Evolutionary conservation across 163 green algal genomes (phyloP), one percentile per base, ranked within the genome.

Genomic region (Chlorella variabilis): DNA sequence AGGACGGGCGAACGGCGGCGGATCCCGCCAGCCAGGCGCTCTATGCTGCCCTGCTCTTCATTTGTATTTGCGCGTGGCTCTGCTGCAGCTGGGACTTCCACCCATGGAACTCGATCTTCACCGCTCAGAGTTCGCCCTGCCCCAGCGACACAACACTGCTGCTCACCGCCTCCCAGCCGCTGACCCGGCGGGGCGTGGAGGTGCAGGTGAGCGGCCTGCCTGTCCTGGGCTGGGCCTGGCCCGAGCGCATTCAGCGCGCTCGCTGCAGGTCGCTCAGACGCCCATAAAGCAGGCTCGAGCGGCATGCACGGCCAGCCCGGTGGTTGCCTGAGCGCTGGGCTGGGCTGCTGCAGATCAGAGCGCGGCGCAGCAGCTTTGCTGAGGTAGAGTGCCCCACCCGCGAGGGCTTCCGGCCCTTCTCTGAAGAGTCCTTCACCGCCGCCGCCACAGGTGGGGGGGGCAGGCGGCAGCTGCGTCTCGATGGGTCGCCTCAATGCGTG

Each of bases 41-140:
- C n/a, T n/a, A n/a, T n/a, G n/a, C n/a, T n/a, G n/a, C n/a, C n/a
- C n/a, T n/a, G n/a, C n/a, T n/a, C n/a, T n/a, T n/a, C n/a, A n/a
- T n/a, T n/a, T n/a, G n/a, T n/a, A n/a, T n/a, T n/a, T n/a, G n/a
- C n/a, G n/a, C n/a, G n/a, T n/a, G n/a, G n/a, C n/a, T n/a, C 25
- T 25, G 4, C 25, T 63, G 76, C 76, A 82, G 71, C 63, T 85
- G 80, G 80, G 54, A 78, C 49, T 51, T 85, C n/a, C 80, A 80
- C n/a, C 56, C 56, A 3, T 81, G 34, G 21, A 70, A 79, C 51
- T 78, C 80, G 0, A 6, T 77, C 3, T 81, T 85, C 51, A 66
- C 51, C 7, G 23, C 49, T 5, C 63, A 85, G 63, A 8, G n/a
- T 8, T 11, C 34, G 42, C 74, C 80, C 9, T 85, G 80, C 65